A percentile compares a stretch with the other conserved stretches of the same genome.
phyloP scores from a whole-genome alignment of 805 yeast genomes.

The Jamesozyma jinghongensis region DNA sequence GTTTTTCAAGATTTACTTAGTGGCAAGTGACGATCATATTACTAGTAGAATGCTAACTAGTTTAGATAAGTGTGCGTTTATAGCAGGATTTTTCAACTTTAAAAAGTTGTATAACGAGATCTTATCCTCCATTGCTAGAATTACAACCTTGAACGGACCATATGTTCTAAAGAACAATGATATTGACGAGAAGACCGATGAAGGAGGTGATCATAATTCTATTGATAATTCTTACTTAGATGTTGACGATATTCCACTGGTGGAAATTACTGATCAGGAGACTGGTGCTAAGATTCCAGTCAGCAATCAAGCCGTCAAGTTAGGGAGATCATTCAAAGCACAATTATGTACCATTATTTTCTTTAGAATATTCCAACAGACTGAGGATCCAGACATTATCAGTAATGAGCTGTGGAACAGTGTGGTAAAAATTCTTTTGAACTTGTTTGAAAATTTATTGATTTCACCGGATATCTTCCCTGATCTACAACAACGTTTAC shows the following conservation, averaged over 20 bases:
- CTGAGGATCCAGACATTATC: conserved; percentile 36
- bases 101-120: conserved; percentile 53
- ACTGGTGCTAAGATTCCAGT: conserved; percentile 55
- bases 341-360: conserved; percentile 82
- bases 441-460: conserved; percentile 63
- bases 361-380: conserved; percentile 63
- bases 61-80: conserved; percentile 72
- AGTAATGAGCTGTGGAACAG: conserved; percentile 46
- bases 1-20: conserved; percentile 67
- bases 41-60: conserved; percentile 81
- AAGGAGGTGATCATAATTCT: conserved; percentile 12
- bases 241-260: conserved; percentile 32
- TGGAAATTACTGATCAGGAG: conserved; percentile 40
- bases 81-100: conserved; percentile 59
- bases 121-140: conserved; percentile 53
- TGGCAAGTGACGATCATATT: conserved; percentile 84
- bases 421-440: conserved; percentile 49
- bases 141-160: conserved; percentile 51
- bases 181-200: background rate
- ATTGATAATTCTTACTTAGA: conserved; percentile 8
- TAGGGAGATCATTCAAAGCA: conserved; percentile 87
- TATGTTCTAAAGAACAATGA: no score
- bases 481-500: conserved; percentile 51
- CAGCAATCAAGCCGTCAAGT: conserved; percentile 68
- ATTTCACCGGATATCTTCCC: conserved; percentile 56